Conservation (phyloP, 2,329 filamentous ascomycete genomes). For the Botrytis fabae region DNA sequence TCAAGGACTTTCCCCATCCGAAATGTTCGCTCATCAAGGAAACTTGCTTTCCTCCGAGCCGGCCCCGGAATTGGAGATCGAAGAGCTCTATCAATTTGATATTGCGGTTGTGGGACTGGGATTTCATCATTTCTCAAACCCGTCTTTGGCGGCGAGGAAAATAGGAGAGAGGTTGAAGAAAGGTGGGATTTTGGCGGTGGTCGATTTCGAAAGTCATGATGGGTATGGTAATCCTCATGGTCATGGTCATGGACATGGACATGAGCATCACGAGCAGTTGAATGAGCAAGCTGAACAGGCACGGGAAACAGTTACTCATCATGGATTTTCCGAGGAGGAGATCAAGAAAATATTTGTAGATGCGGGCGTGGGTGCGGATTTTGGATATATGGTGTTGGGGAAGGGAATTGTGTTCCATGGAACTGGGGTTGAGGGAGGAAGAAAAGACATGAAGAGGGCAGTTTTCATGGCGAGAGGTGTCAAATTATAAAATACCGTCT, state of each 20-base stretch:
- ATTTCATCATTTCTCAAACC: constrained; percentile 68
- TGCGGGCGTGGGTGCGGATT: constrained; percentile 60
- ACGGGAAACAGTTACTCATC: constrained; percentile 58
- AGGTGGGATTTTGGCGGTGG: constrained; percentile 66
- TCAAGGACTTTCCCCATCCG: constrained; percentile 52
- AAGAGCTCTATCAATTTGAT: constrained; percentile 69
- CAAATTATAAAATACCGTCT: constrained; percentile 13
- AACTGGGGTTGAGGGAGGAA: constrained; percentile 19
- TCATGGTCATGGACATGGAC: constrained; percentile 33
- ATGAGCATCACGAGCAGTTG: constrained; percentile 18
- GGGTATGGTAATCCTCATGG: constrained; percentile 29
- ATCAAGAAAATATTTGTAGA: constrained; percentile 61
- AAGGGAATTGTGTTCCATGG: constrained; percentile 36
- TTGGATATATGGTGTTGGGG: constrained; percentile 49
- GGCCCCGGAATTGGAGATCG: not conserved
- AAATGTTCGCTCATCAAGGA: constrained; percentile 58
- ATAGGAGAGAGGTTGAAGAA: constrained; percentile 62
- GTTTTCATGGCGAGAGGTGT: constrained; percentile 34
- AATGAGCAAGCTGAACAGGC: constrained; percentile 38
- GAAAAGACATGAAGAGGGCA: constrained; percentile 27
- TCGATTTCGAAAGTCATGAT: constrained; percentile 64
- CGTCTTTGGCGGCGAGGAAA: constrained; percentile 56
- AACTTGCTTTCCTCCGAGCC: constrained; percentile 50
- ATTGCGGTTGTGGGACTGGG: constrained; percentile 62
- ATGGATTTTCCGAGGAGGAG: constrained; percentile 63